Evolutionary conservation across 345 rosid genomes (phyloP).

Genomic region (Eucalyptus marginata): DNA sequence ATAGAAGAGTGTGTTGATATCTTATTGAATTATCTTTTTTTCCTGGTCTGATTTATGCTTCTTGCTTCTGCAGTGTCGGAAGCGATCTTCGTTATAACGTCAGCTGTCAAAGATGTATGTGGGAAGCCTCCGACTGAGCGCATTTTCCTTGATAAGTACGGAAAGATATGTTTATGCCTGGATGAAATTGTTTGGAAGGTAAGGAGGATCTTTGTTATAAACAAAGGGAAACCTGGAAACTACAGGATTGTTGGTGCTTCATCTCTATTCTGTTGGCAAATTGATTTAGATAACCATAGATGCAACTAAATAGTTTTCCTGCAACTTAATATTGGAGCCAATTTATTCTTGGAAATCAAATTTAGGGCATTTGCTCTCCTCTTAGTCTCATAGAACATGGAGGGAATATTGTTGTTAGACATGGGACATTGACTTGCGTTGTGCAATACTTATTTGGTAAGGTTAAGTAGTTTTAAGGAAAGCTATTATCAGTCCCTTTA

Average conservation of each 20-base stretch:
- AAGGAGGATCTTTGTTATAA: not conserved
- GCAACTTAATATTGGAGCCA: not conserved
- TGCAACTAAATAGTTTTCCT: not conserved
- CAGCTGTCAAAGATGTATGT: constrained; percentile 82
- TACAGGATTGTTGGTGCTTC: not conserved
- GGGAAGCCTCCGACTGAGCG: constrained; percentile 96
- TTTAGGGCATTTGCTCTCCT: not conserved
- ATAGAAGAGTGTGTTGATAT: not conserved
- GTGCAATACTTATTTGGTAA: not conserved
- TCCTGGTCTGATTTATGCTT: not conserved
- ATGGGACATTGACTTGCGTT: not conserved
- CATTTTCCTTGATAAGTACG: constrained; percentile 88
- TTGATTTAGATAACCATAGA: not conserved
- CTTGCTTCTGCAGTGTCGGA: constrained; percentile 52
- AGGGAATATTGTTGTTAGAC: not conserved
- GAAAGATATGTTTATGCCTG: constrained; percentile 82
- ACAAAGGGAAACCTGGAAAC: not conserved
- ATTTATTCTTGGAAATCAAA: not conserved
- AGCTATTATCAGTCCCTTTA: not conserved
- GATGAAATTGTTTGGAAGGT: constrained; percentile 97
- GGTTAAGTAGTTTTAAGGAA: not conserved
- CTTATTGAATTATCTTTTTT: not conserved
- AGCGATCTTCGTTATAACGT: constrained; percentile 75
- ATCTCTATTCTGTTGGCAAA: not conserved
- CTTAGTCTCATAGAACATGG: not conserved